Evolutionary conservation across 495 filamentous ascomycete genomes (phyloP), one percentile per base, ranked within the genome.

Genomic region (Penicillium bovifimosum): DNA sequence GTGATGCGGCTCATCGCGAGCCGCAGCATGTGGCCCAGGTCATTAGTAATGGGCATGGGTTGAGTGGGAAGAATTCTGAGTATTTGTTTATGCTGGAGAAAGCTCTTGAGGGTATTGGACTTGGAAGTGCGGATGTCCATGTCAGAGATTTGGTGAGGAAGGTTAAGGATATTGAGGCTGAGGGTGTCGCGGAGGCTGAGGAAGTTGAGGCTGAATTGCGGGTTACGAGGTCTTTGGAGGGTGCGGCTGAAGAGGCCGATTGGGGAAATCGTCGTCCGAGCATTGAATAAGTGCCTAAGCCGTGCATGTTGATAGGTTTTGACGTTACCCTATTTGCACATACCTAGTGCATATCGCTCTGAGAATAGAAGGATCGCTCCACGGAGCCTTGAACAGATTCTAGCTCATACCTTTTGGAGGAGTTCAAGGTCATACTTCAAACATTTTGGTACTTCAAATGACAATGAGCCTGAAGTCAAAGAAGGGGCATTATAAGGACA

Each of bases 41-140:
- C 63, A 96, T 99, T 56, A 81, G 82, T 60, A 75, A 74, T 39
- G 85, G 86, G 54, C 66, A 70, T 29, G 95, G 95, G 0, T 87
- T 90, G 34, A 96, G 92, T 68, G 95, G 95, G 1, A 82, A 86
- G 64, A 97, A 97, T 65, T 82, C 76, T 45, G 92, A 97, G 60
- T 99, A 99, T 74, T 75, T 99, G 29, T 89, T 86, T 62, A 72
- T 84, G 55, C 71, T 99, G 34, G 88, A 96, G 70, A 77, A 75
- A 63, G 86, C 88, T 10, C 77, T 99, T 51, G 74, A 84, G 53
- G 82, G 79, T 14, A 71, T 97, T 38, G 86, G 89, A 50, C 68
- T 79, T 9, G 91, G 88, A 39, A 90, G 83, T 61, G 88, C 83
- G 9, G 95, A 99, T 76, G 80, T 76, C 48, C 92, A 99, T 78